A percentile compares a stretch with the other conserved stretches of the same genome.
Conservation (phyloP, 768 basidiomycete genomes). For the Boletellus ananas region DNA sequence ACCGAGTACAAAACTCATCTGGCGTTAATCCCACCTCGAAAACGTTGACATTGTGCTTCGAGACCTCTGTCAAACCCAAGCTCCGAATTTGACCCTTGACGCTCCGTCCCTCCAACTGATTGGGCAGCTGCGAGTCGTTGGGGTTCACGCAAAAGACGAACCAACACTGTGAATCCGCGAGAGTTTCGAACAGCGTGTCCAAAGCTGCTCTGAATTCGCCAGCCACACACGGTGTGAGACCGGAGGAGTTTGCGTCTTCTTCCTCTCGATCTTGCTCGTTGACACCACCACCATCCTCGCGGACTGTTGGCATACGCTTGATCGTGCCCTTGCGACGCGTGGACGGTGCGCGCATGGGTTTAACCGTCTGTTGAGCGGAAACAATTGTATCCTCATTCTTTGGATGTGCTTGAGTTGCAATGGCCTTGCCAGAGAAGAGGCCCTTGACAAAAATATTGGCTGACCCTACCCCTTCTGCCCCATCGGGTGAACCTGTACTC, state of each 20-base stretch:
- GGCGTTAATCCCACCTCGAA: slow-evolving; percentile 86
- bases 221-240: slow-evolving; percentile 65
- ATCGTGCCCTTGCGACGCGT: slow-evolving; percentile 77
- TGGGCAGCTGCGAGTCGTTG: slow-evolving; percentile 92
- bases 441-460: slow-evolving; percentile 90
- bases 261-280: slow-evolving; percentile 51
- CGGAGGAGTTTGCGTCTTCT: slow-evolving; percentile 34
- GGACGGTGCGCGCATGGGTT: slow-evolving; percentile 92
- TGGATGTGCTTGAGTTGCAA: slow-evolving; percentile 90
- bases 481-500: slow-evolving; percentile 31
- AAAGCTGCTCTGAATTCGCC: slow-evolving; percentile 86
- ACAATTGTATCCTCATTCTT: slow-evolving; percentile 94
- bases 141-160: slow-evolving; percentile 91
- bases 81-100: slow-evolving; percentile 91
- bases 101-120: slow-evolving; percentile 87
- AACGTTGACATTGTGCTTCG: slow-evolving; percentile 57
- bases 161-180: slow-evolving; percentile 90
- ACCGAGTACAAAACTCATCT: slow-evolving; percentile 82
- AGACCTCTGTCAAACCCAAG: slow-evolving; percentile 73
- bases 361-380: slow-evolving; percentile 86
- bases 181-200: slow-evolving; percentile 80
- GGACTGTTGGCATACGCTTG: slow-evolving; percentile 46
- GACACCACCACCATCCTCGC: slow-evolving; percentile 10
- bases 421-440: slow-evolving; percentile 82
- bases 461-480: slow-evolving; percentile 69